Conservation (phyloP, 345 rosid genomes). For the Dovyalis caffra region DNA sequence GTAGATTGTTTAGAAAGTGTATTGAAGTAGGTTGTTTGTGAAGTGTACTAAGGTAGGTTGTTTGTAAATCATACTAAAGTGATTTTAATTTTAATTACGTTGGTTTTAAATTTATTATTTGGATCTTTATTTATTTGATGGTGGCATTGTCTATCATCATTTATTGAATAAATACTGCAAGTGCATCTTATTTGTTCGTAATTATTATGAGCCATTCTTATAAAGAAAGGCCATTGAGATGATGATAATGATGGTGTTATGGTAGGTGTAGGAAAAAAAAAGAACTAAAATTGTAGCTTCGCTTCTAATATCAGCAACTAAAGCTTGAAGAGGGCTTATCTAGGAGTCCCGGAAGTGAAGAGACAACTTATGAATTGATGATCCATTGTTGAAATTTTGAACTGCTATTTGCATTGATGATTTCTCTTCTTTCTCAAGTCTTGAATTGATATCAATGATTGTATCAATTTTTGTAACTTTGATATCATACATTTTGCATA, state of each 20-base stretch:
- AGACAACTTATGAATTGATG: conserved; percentile 24
- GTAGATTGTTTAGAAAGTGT: too few relatives aligned
- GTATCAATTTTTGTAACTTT: conserved; percentile 35
- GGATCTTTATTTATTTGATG: too few relatives aligned
- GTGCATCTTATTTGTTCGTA: conserved; percentile 38
- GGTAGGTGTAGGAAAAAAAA: conserved; percentile 34
- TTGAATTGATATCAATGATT: conserved; percentile 35
- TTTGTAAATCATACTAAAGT: too few relatives aligned
- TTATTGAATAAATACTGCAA: conserved; percentile 33
- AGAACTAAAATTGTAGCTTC: conserved; percentile 37
- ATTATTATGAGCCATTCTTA: conserved; percentile 30
- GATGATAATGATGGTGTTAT: conserved; percentile 20
- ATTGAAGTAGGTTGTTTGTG: too few relatives aligned
- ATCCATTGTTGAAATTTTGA: conserved; percentile 18
- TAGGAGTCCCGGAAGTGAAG: conserved; percentile 28
- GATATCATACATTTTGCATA: too few relatives aligned
- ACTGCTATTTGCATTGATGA: conserved; percentile 44
- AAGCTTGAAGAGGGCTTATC: conserved; percentile 24
- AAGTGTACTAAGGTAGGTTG: too few relatives aligned
- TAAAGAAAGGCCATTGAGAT: conserved; percentile 40
- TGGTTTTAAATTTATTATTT: too few relatives aligned
- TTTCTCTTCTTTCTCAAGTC: conserved; percentile 36
- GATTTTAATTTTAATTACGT: too few relatives aligned
- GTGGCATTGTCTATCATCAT: too few relatives aligned
- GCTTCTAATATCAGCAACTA: conserved; percentile 41